These are phyloP conservation scores for Cordyceps javanica DNA, from an alignment of 2,329 filamentous ascomycete species.

Conservation along the genomic window DNA sequence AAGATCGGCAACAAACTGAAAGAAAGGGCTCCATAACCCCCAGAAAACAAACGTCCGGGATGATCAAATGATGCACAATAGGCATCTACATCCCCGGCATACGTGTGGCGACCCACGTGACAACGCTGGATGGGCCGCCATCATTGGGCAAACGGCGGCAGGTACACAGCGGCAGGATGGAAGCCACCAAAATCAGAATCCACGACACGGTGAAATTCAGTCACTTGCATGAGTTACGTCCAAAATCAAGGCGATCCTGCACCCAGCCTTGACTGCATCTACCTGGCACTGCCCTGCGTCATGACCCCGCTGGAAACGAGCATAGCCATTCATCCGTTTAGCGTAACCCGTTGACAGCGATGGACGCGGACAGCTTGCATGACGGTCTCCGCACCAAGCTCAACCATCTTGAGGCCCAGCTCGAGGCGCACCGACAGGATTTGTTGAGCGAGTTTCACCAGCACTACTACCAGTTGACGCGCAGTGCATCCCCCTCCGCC, in stretches of 20 bases:
- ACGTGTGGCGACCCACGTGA: conserved; percentile 11
- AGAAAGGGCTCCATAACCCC: background rate
- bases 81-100: background rate
- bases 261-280: conserved; percentile 3
- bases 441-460: conserved; percentile 52
- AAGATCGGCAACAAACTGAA: background rate
- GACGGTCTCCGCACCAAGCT: conserved; percentile 48
- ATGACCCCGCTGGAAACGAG: conserved; percentile 28
- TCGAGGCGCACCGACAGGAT: conserved; percentile 50
- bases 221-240: conserved; percentile 1
- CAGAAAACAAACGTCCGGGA: background rate
- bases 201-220: background rate
- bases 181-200: conserved; percentile 1
- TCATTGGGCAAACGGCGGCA: conserved; percentile 5
- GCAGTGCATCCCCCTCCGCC: conserved; percentile 39
- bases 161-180: too few relatives aligned
- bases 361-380: conserved; percentile 38
- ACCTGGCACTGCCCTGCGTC: conserved; percentile 25
- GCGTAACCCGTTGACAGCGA: conserved; percentile 18
- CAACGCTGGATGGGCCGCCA: background rate
- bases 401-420: conserved; percentile 50
- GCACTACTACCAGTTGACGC: conserved; percentile 46
- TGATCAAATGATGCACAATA: background rate
- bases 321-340: conserved; percentile 7
- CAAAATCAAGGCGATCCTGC: background rate